Evolutionary conservation across 805 yeast species (phyloP).

Genomic region (Grigorovia transvaalensis): DNA sequence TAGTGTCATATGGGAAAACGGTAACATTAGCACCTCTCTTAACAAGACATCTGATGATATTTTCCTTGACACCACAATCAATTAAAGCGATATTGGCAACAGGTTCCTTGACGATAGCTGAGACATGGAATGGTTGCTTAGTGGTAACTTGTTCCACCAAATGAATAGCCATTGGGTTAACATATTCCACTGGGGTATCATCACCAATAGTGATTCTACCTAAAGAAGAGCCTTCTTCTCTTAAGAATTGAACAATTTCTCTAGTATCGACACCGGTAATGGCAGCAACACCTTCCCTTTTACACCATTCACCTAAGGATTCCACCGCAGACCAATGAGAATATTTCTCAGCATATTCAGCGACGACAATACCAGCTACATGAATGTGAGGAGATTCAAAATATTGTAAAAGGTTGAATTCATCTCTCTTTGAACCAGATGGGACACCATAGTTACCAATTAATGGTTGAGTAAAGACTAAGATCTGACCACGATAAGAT

Average conservation of each 20-base stretch:
- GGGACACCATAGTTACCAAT: slow-evolving; percentile 99
- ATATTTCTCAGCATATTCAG: slow-evolving; percentile 88
- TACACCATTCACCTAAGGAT: slow-evolving; percentile 90
- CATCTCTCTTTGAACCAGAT: slow-evolving; percentile 66
- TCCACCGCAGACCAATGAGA: slow-evolving; percentile 99
- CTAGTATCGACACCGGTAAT: slow-evolving; percentile 97
- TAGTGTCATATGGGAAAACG: slow-evolving; percentile 93
- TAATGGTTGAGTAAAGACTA: slow-evolving; percentile 93
- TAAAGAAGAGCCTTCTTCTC: slow-evolving; percentile 93
- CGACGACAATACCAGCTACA: slow-evolving; percentile 92
- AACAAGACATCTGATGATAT: slow-evolving; percentile 86
- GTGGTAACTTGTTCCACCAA: slow-evolving; percentile 91
- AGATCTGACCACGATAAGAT: slow-evolving; percentile 91
- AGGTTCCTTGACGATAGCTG: slow-evolving; percentile 43
- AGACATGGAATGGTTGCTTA: slow-evolving; percentile 84
- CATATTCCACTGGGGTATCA: slow-evolving; percentile 40
- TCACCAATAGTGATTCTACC: slow-evolving; percentile 78
- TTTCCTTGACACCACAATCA: slow-evolving; percentile 98
- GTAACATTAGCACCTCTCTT: slow-evolving; percentile 93
- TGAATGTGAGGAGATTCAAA: slow-evolving; percentile 88
- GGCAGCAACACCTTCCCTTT: slow-evolving; percentile 91
- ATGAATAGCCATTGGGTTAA: slow-evolving; percentile 82
- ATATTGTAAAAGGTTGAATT: slow-evolving; percentile 75
- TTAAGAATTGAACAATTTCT: slow-evolving; percentile 79
- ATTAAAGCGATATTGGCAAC: slow-evolving; percentile 70